These are phyloP conservation scores for Cercospora zeina DNA, from an alignment of 2,329 filamentous ascomycete genomes.

Conservation along the genomic window DNA sequence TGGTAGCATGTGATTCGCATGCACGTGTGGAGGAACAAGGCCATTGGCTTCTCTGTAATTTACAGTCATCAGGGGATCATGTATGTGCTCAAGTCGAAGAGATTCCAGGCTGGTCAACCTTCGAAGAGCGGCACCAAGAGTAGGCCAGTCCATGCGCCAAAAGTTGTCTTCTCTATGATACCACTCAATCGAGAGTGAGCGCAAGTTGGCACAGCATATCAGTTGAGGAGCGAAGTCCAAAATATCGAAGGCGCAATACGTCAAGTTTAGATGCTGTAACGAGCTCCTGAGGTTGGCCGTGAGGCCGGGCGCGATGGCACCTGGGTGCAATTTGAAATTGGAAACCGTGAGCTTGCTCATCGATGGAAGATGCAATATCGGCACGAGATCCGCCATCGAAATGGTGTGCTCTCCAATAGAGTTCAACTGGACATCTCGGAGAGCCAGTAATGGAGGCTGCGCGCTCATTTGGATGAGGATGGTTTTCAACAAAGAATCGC, in stretches of 20 bases:
- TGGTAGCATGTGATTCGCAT: background rate
- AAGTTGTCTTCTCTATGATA: background rate
- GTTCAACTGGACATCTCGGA: background rate
- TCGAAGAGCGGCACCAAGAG: background rate
- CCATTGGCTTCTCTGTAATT: slow-evolving; percentile 1
- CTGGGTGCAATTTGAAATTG: background rate
- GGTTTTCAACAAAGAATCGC: background rate
- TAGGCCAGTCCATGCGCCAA: slow-evolving; percentile 9
- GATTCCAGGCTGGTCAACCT: background rate
- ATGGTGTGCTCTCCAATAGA: background rate
- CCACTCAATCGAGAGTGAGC: slow-evolving; percentile 1
- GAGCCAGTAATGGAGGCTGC: background rate
- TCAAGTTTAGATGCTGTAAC: background rate
- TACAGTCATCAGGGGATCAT: slow-evolving; percentile 2
- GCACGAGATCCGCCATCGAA: slow-evolving; percentile 1
- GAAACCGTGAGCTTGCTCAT: background rate
- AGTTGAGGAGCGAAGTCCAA: background rate
- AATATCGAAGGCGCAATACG: background rate
- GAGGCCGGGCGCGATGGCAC: background rate
- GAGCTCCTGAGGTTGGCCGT: background rate
- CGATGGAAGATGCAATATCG: background rate
- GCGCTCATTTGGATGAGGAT: background rate
- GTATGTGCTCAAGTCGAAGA: background rate
- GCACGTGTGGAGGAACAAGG: background rate
- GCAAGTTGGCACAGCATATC: background rate